Conservation (phyloP, 1,284 basidiomycete species). For the Gymnopus androsaceus region DNA sequence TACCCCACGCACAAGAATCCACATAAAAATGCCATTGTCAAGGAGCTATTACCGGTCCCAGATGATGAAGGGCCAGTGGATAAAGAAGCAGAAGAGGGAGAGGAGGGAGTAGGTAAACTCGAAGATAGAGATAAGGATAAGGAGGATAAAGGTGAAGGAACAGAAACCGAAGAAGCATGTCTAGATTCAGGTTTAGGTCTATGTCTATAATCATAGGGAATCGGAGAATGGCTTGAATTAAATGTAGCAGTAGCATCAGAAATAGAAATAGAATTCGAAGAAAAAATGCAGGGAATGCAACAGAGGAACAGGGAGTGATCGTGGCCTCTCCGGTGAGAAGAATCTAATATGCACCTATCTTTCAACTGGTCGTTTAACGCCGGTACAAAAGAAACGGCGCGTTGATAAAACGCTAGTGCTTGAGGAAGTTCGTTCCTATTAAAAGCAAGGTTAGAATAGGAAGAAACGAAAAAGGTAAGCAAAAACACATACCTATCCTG, state of each 20-base stretch:
- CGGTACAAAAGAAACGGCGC: slow-evolving; percentile 74
- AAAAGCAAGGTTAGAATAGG: not conserved
- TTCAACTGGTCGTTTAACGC: slow-evolving; percentile 77
- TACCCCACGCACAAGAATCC: too few species aligned
- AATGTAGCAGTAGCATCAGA: too few species aligned
- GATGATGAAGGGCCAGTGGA: too few species aligned
- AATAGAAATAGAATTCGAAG: too few species aligned
- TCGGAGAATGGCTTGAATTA: too few species aligned
- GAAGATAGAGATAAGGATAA: not conserved
- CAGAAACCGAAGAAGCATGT: not conserved
- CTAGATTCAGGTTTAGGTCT: too few species aligned
- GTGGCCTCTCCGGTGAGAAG: slow-evolving; percentile 39
- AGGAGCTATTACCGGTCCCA: too few species aligned
- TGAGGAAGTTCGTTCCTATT: slow-evolving; percentile 68
- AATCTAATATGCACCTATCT: slow-evolving; percentile 72
- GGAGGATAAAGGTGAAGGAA: not conserved
- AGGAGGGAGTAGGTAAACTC: not conserved
- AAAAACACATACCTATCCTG: not conserved
- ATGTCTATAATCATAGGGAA: too few species aligned
- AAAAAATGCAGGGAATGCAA: too few species aligned
- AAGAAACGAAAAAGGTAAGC: not conserved
- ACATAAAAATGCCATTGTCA: too few species aligned
- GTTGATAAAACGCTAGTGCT: slow-evolving; percentile 73
- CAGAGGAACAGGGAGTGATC: too few species aligned
- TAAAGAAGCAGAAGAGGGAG: too few species aligned